phyloP scores from a whole-genome alignment of 768 basidiomycete genomes.

The Sutorius australiensis region DNA sequence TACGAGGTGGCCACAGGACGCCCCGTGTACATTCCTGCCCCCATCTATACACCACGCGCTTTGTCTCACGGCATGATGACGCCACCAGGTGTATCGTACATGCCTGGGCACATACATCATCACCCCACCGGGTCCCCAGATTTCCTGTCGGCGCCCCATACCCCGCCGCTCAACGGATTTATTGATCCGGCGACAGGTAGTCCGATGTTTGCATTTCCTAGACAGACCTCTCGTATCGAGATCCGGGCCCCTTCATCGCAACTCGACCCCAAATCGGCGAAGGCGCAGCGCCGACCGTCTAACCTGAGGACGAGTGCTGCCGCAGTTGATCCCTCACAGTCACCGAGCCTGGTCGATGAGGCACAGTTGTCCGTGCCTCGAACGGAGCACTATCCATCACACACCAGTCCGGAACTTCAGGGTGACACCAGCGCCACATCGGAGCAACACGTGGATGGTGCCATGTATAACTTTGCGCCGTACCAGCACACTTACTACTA shows the following conservation, averaged over 20 bases:
- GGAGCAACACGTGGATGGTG: slow-evolving; percentile 30
- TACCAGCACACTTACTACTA: slow-evolving; percentile 66
- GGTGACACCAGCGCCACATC: slow-evolving; percentile 17
- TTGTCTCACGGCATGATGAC: slow-evolving; percentile 53
- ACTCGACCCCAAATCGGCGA: slow-evolving; percentile 22
- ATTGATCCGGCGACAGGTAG: slow-evolving; percentile 62
- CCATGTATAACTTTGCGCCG: slow-evolving; percentile 53
- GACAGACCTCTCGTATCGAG: slow-evolving; percentile 67
- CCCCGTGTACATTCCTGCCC: slow-evolving; percentile 65
- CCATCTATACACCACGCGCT: slow-evolving; percentile 68
- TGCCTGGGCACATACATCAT: slow-evolving; percentile 62
- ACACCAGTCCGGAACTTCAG: slow-evolving; percentile 7
- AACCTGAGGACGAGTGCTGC: slow-evolving; percentile 50
- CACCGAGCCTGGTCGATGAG: slow-evolving; percentile 25
- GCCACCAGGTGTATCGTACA: slow-evolving; percentile 47
- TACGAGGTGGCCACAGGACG: slow-evolving; percentile 82
- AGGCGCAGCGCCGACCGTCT: slow-evolving; percentile 31
- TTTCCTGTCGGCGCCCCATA: slow-evolving; percentile 54
- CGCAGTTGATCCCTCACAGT: slow-evolving; percentile 45
- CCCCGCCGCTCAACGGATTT: slow-evolving; percentile 60
- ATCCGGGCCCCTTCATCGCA: slow-evolving; percentile 58
- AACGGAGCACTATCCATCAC: slow-evolving; percentile 14
- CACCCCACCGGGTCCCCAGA: slow-evolving; percentile 59
- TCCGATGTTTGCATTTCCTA: slow-evolving; percentile 72
- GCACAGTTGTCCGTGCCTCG: slow-evolving; percentile 5